These are phyloP conservation scores for Saprolegnia parasitica DNA, from an alignment of 352 stramenopile species.

Conservation along the genomic window DNA sequence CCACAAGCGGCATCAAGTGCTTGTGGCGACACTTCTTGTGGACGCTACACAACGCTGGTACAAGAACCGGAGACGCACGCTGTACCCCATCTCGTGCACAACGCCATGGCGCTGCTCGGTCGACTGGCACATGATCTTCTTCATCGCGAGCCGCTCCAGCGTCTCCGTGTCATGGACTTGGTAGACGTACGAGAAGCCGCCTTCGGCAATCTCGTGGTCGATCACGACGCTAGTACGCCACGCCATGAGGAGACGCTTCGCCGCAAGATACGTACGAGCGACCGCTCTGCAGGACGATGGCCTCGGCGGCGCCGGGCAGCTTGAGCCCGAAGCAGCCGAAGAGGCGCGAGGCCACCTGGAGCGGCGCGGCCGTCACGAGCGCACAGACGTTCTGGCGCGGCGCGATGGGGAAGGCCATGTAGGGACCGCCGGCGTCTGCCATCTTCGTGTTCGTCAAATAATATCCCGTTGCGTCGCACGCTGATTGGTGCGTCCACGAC, in stretches of 20 bases:
- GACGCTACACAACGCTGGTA: conserved; percentile 28
- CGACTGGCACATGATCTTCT: conserved; percentile 85
- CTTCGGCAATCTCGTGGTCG: conserved; percentile 70
- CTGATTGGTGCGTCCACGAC: not conserved
- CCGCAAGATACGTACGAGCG: conserved; percentile 42
- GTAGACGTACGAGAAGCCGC: conserved; percentile 85
- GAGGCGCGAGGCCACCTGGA: conserved; percentile 55
- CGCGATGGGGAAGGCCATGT: conserved; percentile 18
- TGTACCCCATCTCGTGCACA: conserved; percentile 72
- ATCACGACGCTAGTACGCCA: conserved; percentile 46
- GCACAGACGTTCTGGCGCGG: conserved; percentile 36
- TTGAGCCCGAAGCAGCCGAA: conserved; percentile 64
- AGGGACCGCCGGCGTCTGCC: conserved; percentile 2
- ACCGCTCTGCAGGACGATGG: conserved; percentile 65
- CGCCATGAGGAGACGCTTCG: not conserved
- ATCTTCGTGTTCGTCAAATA: not conserved
- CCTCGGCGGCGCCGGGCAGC: conserved; percentile 34
- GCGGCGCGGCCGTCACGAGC: conserved; percentile 52
- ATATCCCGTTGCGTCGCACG: not conserved
- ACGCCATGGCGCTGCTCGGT: conserved; percentile 74
- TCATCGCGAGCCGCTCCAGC: conserved; percentile 78
- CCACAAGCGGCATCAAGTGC: conserved; percentile 79
- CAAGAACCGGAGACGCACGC: not conserved
- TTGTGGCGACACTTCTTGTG: conserved; percentile 67
- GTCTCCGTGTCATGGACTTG: conserved; percentile 61